Conservation (phyloP, 345 rosid genomes). For the Cochlearia excelsa region DNA sequence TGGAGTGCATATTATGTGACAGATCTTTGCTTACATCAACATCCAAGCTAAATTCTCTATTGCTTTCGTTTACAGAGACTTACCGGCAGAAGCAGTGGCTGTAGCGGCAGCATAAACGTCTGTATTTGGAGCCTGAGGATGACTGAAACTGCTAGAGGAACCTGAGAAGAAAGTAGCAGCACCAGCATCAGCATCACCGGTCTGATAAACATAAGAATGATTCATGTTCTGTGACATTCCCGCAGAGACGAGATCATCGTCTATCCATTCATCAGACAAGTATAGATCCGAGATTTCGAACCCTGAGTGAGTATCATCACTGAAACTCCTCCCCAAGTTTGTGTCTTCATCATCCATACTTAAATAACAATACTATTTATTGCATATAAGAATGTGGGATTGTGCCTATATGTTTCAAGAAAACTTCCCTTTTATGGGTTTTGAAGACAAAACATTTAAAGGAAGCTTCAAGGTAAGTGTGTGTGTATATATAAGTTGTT, state of each 20-base stretch:
- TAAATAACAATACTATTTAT: neutral
- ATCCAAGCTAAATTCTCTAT: neutral
- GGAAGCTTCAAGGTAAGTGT: conserved; percentile 15
- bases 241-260: conserved; percentile 41
- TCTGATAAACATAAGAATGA: conserved; percentile 40
- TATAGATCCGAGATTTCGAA: conserved; percentile 57
- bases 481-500: too few species aligned
- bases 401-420: conserved; percentile 9
- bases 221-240: conserved; percentile 31
- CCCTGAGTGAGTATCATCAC: conserved; percentile 30
- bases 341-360: conserved; percentile 25
- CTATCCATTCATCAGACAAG: conserved; percentile 52
- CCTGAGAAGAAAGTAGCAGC: conserved; percentile 30
- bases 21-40: conserved; percentile 1
- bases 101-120: conserved; percentile 7
- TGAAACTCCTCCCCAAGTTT: conserved; percentile 28
- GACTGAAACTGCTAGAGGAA: conserved; percentile 32
- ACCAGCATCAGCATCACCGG: conserved; percentile 29
- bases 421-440: neutral
- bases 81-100: conserved; percentile 34
- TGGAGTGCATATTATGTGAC: too few species aligned
- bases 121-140: conserved; percentile 18
- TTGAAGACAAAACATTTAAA: conserved; percentile 13
- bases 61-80: conserved; percentile 13
- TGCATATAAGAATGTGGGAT: neutral